Base-by-base conservation (phyloP, 2,329 filamentous ascomycete genomes). In the Colletotrichum spinosum region DNA sequence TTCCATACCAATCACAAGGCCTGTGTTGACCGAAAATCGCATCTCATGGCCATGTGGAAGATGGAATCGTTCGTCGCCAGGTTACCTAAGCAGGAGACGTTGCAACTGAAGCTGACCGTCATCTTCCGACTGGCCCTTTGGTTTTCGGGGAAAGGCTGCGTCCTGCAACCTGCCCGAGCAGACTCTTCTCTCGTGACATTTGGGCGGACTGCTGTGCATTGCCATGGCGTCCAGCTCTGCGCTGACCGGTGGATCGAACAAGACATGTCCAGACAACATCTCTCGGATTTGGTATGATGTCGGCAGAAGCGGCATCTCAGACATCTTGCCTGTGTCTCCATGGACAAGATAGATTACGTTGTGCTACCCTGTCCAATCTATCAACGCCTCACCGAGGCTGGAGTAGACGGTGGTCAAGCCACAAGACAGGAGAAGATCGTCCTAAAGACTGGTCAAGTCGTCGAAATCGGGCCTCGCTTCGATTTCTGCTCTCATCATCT, bases 1-100 rank as follows among this genome's bases (percentile, higher is more conserved):
- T n/a, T 12, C 12, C n/a, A 61, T 50, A 37, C 59, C 59, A 62
- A 62, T 62, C 53, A 52, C 37, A 37, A 6, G 11, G 45, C 46
- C 46, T 45, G 37, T 12, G 4, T 10, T 51, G 17, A 62, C 59
- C 59, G 59, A 56, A 13, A 56, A 56, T 39, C 45, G 52, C 45
- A 60, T 34, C 13, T 3, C 25, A 25, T 6, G 38, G 35, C 42
- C 33, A 52, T 52, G 56, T n/a, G 39, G 7, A 38, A 48, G 25
- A 25, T 25, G 25, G 4, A 25, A 4, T 25, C 25, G 25, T 25
- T 33, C 12, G 39, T 54, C 42, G 8, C n/a, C n/a, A n/a, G 45
- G 12, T 62, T 46, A 62, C 12, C 33, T 62, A 62, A 62, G 59
- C 59, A 48, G 10, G 4, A 13, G 10, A 9, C 34, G 8, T 46